Evolutionary conservation across 2,329 filamentous ascomycete genomes (phyloP).

Genomic region (Raffaelea albimanens): DNA sequence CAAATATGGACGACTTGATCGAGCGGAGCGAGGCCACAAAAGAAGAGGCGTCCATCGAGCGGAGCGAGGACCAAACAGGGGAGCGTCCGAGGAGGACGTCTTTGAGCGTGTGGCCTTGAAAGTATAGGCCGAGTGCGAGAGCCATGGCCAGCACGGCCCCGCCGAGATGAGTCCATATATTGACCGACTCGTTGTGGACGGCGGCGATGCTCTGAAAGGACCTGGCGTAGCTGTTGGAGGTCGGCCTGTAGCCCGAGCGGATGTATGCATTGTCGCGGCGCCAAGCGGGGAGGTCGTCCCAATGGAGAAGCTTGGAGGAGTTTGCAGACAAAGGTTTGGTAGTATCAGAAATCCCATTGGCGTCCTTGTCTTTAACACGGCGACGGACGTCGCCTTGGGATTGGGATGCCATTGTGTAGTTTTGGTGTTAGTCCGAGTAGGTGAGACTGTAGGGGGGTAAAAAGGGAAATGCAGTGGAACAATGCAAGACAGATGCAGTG

Average conservation of each 20-base stretch:
- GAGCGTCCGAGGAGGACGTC: not conserved
- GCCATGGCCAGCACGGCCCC: conserved; percentile 53
- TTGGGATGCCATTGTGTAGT: too few relatives aligned
- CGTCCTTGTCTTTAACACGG: not conserved
- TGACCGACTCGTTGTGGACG: conserved; percentile 54
- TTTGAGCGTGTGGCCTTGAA: not conserved
- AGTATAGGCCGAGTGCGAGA: conserved; percentile 43
- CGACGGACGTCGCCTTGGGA: not conserved
- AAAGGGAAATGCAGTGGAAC: too few relatives aligned
- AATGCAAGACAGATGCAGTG: too few relatives aligned
- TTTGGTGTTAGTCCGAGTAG: too few relatives aligned
- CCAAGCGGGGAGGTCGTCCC: conserved; percentile 50
- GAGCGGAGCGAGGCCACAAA: not conserved
- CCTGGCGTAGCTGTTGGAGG: conserved; percentile 35
- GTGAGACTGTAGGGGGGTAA: too few relatives aligned
- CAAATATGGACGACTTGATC: not conserved
- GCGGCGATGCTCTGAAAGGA: conserved; percentile 39
- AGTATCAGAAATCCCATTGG: too few relatives aligned
- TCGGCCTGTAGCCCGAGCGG: conserved; percentile 41
- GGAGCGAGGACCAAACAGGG: too few relatives aligned
- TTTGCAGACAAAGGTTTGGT: too few relatives aligned
- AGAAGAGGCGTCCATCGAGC: not conserved
- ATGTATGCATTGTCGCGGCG: conserved; percentile 52
- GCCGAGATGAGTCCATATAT: conserved; percentile 55
- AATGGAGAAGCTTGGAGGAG: conserved; percentile 29